Evolutionary conservation across 441 rosid genomes (phyloP).

Genomic region (Lepidium campestre): DNA sequence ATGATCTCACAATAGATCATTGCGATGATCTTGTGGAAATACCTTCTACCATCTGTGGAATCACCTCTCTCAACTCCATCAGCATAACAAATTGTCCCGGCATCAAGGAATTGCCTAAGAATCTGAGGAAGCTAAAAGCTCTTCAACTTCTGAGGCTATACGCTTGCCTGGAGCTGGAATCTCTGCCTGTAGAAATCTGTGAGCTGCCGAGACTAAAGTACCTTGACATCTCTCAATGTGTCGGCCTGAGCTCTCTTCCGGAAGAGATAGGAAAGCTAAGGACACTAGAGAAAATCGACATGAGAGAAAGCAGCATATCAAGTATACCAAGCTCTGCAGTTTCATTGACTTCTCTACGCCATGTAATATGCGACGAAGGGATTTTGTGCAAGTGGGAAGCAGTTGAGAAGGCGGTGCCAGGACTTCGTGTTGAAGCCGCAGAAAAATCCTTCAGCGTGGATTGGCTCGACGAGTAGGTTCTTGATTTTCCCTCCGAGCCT

Average conservation of each 20-base stretch:
- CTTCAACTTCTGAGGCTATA: constrained; percentile 58
- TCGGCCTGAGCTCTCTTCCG: constrained; percentile 50
- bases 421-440: constrained; percentile 60
- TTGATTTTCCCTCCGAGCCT: not conserved
- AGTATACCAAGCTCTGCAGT: constrained; percentile 44
- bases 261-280: constrained; percentile 42
- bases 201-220: constrained; percentile 54
- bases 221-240: constrained; percentile 77
- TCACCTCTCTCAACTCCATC: constrained; percentile 47
- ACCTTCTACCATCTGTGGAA: constrained; percentile 46
- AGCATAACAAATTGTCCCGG: constrained; percentile 83
- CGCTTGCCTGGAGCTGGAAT: constrained; percentile 59
- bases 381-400: constrained; percentile 51
- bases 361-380: constrained; percentile 60
- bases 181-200: constrained; percentile 47
- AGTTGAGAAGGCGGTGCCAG: constrained; percentile 29
- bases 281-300: constrained; percentile 75
- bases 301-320: constrained; percentile 61
- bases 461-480: constrained; percentile 60
- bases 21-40: constrained; percentile 61
- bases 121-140: constrained; percentile 40
- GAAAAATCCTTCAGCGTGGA: constrained; percentile 51
- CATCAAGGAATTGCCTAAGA: constrained; percentile 41
- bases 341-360: constrained; percentile 40
- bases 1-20: constrained; percentile 69